Base-by-base conservation (phyloP, 805 yeast species). In the Clavispora phyllophila region DNA sequence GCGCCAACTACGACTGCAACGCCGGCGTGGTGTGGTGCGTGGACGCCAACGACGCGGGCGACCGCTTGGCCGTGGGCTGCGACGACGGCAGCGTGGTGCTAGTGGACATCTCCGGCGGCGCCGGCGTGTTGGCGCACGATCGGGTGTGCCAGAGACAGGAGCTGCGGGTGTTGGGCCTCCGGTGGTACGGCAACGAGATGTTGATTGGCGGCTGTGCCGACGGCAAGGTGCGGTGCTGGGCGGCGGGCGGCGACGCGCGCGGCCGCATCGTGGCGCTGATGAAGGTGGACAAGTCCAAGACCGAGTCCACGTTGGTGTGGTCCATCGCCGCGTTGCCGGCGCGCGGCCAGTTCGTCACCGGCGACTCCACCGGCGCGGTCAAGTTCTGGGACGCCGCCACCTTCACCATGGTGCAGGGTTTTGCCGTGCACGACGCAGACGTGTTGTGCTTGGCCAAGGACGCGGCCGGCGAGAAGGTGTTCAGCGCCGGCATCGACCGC, bases 121-220 rank as follows among this genome's bases (percentile, higher is more conserved):
- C 71, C n/a, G 96, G 95, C 9, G 76, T 76, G 17, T 68, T 91
- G 53, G 96, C 87, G 58, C 88, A 84, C 60, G 83, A 76, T 44
- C 65, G 74, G 22, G 79, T 88, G 40, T 72, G 93, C 47, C 93
- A 86, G 63, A 77, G 96, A 65, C 95, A 87, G 58, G 88, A 83
- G 42, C 76, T 88, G 37, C 75, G 96, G 60, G 84, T 93, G 1
- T 70, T 93, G 55, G 76, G 87, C 42, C 61, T 93, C 33, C 76
- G 85, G 42, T 93, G 96, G 95, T 75, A 75, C 45, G 76, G 73
- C 15, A 73, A 82, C 50, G 76, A 76, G 7, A 66, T 72, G 47
- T 66, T 93, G 27, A 78, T 88, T 31, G 97, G 96, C 39, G 99
- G 99, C 10, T 93, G 98, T 63, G 87, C 96, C 1, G 98, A 93